These are phyloP conservation scores for Blastosporella zonata DNA, from an alignment of 1,284 basidiomycete genomes.

Conservation along the genomic window DNA sequence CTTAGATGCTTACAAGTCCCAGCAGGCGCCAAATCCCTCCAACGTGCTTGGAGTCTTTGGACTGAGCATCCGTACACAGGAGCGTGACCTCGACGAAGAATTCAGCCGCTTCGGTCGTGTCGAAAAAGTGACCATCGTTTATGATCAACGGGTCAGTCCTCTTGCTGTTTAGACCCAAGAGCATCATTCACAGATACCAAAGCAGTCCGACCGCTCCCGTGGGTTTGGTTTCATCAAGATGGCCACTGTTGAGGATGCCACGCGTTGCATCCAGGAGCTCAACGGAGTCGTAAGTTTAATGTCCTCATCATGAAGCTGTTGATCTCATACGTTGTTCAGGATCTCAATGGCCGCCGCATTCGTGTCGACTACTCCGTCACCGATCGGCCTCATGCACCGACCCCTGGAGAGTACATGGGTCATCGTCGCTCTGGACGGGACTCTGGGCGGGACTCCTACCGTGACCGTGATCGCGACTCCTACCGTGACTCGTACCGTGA, in stretches of 20 bases:
- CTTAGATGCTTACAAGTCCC: slow-evolving; percentile 37
- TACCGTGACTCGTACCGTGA: slow-evolving; percentile 33
- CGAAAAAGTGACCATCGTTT: slow-evolving; percentile 97
- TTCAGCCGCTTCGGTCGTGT: slow-evolving; percentile 88
- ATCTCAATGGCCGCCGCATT: slow-evolving; percentile 92
- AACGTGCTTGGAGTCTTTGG: slow-evolving; percentile 96
- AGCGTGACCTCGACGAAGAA: slow-evolving; percentile 93
- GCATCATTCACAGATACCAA: slow-evolving; percentile 20
- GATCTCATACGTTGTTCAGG: slow-evolving; percentile 40
- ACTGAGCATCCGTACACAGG: slow-evolving; percentile 90
- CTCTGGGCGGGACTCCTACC: slow-evolving; percentile 48
- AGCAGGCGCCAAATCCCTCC: slow-evolving; percentile 81
- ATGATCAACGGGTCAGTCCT: slow-evolving; percentile 89
- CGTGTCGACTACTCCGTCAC: slow-evolving; percentile 98
- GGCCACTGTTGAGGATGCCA: slow-evolving; percentile 83
- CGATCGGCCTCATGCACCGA: slow-evolving; percentile 89
- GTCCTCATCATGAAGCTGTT: not conserved
- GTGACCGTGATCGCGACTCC: slow-evolving; percentile 38
- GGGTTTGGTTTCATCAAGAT: slow-evolving; percentile 98
- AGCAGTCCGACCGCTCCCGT: slow-evolving; percentile 89
- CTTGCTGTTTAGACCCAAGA: slow-evolving; percentile 14
- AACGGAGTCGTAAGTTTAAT: slow-evolving; percentile 79
- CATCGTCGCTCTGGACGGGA: slow-evolving; percentile 71
- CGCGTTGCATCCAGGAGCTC: slow-evolving; percentile 83
- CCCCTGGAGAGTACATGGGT: slow-evolving; percentile 98